Conservation (phyloP, 306 rosid genomes). For the Elaeagnus macrophylla region DNA sequence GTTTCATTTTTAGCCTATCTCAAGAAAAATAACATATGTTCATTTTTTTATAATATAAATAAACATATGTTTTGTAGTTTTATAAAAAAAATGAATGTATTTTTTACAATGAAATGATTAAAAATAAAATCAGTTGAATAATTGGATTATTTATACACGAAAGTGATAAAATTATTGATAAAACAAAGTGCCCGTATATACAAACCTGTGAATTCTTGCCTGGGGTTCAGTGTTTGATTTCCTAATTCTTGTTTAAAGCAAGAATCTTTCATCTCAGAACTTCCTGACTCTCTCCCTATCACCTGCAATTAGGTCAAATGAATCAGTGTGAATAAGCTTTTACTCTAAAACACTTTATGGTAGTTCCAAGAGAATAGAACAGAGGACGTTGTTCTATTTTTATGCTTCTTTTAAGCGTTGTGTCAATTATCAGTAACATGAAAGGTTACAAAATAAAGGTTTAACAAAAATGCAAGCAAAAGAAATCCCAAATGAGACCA, state of each 20-base stretch:
- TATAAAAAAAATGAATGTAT: too few relatives aligned
- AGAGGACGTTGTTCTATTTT: background rate
- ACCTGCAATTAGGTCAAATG: slow-evolving; percentile 22
- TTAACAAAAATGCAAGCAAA: background rate
- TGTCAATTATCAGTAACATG: too few relatives aligned
- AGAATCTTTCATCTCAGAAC: slow-evolving; percentile 21
- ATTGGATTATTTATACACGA: too few relatives aligned
- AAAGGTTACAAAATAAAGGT: too few relatives aligned
- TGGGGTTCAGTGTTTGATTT: slow-evolving; percentile 29
- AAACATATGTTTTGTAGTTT: too few relatives aligned
- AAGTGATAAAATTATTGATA: slow-evolving; percentile 2
- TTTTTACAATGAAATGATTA: too few relatives aligned
- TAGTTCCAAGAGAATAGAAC: background rate
- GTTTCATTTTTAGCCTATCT: too few relatives aligned
- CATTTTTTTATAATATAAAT: too few relatives aligned
- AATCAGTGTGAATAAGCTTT: background rate
- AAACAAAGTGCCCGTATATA: background rate
- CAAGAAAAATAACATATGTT: too few relatives aligned
- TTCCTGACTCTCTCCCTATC: slow-evolving; percentile 21
- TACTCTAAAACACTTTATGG: background rate
- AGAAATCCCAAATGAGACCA: slow-evolving; percentile 7
- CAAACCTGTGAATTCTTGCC: slow-evolving; percentile 30
- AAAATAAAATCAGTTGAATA: too few relatives aligned
- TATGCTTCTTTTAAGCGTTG: too few relatives aligned
- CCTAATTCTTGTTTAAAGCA: slow-evolving; percentile 27